Base-by-base conservation (phyloP, 2,329 filamentous ascomycete genomes). In the Knufia petricola region DNA sequence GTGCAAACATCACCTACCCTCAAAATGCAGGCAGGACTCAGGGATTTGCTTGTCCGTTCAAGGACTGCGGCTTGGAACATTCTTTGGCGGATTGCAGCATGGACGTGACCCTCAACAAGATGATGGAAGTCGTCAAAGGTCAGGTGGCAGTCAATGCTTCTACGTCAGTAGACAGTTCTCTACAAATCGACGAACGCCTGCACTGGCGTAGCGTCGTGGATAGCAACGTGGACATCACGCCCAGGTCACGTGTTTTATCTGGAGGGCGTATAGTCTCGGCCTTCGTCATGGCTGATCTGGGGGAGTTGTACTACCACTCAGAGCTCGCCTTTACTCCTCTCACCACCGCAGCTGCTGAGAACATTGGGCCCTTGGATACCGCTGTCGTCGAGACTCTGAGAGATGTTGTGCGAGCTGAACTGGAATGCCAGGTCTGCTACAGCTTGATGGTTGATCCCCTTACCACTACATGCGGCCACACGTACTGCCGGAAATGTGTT, bases 361-460 rank as follows among this genome's bases (percentile, higher is more conserved):
- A 38, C 1, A 62, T 66, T 44, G 59, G 65, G 31, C 51, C 62
- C 12, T 52, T 74, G 17, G 79, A 84, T 52, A 55, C 60, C 3
- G 63, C 60, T 7, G 59, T 82, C 7, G 65, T 88, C 23, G 67
- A 73, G 21, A 72, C 71, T 28, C 61, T 92, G 12, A 79, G 79
- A 57, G 76, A 83, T 21, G 69, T 72, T 1, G 72, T 79, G 2
- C 77, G 81, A 52, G 71, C 73, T 13, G 87, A 94, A 61, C 71
- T 94, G 60, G 87, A 95, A 60, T 95, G 89, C 57, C 86, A 92
- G 59, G 81, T 95, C 50, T 95, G 89, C 66, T 94, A 90, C 63
- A 78, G 81, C 34, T 66, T 94, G 19, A 84, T 90, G 63, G 70
- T 87, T 52, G 85, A 94, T 52, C 87, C 89, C 0, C 71, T 89